phyloP scores from a whole-genome alignment of 2,329 filamentous ascomycete species.

The Pestalotiopsis sp. region DNA sequence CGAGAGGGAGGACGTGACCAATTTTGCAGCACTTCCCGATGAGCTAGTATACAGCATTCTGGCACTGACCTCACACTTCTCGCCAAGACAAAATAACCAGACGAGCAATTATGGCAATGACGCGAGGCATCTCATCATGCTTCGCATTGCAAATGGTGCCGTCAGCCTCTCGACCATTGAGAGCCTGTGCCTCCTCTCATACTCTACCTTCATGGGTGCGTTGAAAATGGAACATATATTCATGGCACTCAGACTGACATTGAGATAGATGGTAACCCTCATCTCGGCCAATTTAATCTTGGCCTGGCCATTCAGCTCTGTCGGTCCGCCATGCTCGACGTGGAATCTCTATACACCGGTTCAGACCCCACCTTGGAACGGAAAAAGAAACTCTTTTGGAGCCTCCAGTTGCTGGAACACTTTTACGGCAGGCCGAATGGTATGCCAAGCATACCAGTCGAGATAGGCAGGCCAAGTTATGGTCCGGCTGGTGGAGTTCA shows the following conservation, averaged over 20 bases:
- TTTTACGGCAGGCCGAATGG: constrained; percentile 51
- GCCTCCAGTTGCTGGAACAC: constrained; percentile 52
- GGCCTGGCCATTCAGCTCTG: constrained; percentile 54
- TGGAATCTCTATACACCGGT: constrained; percentile 39
- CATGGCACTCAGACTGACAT: constrained; percentile 15
- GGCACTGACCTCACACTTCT: constrained; percentile 42
- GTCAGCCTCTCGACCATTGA: constrained; percentile 53
- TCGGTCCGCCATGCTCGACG: constrained; percentile 51
- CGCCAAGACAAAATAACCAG: constrained; percentile 20
- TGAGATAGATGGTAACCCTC: constrained; percentile 46
- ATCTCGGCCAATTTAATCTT: constrained; percentile 53
- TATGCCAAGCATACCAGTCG: constrained; percentile 43
- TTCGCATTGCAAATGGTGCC: constrained; percentile 52
- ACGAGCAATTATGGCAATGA: constrained; percentile 21
- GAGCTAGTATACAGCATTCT: constrained; percentile 46
- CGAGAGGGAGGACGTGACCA: constrained; percentile 42
- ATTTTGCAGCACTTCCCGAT: constrained; percentile 37
- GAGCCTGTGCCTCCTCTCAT: constrained; percentile 52
- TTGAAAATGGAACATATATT: not conserved
- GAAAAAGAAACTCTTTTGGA: constrained; percentile 55
- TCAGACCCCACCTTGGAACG: constrained; percentile 42
- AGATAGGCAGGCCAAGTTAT: constrained; percentile 42
- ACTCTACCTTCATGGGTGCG: constrained; percentile 52
- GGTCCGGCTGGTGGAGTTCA: constrained; percentile 25
- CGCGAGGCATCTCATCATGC: constrained; percentile 48